A percentile compares a stretch with the other conserved stretches of the same genome.
These are phyloP conservation scores for Gyromitra esculenta DNA, from an alignment of 2,329 filamentous ascomycete species.

Conservation along the genomic window DNA sequence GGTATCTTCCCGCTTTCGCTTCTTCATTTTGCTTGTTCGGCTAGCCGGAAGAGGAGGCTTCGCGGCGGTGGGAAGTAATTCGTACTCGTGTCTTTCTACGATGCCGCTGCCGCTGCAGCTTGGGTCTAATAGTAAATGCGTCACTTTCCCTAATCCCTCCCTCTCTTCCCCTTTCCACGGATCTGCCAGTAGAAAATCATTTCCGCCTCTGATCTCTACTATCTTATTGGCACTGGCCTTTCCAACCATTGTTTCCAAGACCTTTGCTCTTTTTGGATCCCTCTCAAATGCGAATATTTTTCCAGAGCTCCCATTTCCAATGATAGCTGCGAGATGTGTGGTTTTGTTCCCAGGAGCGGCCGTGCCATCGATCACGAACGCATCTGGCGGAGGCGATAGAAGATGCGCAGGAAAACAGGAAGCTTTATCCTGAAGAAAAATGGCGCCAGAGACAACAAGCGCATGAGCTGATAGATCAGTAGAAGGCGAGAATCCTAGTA, in stretches of 20 bases:
- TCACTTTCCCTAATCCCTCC: slow-evolving; percentile 73
- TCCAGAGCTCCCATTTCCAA: slow-evolving; percentile 62
- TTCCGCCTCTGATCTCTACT: slow-evolving; percentile 75
- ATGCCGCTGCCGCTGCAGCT: slow-evolving; percentile 97
- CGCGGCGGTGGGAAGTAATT: slow-evolving; percentile 70
- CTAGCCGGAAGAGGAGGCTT: slow-evolving; percentile 63
- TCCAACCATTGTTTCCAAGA: slow-evolving; percentile 83
- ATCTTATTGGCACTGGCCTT: slow-evolving; percentile 75
- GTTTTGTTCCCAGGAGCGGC: slow-evolving; percentile 98
- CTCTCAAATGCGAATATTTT: slow-evolving; percentile 83
- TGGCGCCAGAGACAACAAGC: slow-evolving; percentile 77
- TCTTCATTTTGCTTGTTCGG: slow-evolving; percentile 51
- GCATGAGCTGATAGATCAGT: slow-evolving; percentile 76
- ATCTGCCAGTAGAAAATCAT: slow-evolving; percentile 83
- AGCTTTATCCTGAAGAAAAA: slow-evolving; percentile 95
- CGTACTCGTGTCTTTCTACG: slow-evolving; percentile 78
- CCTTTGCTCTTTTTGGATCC: slow-evolving; percentile 75
- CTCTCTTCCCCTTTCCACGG: slow-evolving; percentile 68
- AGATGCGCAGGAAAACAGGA: slow-evolving; percentile 96
- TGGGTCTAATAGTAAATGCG: slow-evolving; percentile 84
- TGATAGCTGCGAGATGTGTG: slow-evolving; percentile 84
- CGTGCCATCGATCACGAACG: slow-evolving; percentile 89
- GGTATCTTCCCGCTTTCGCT: slow-evolving; percentile 53
- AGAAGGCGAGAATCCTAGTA: slow-evolving; percentile 79
- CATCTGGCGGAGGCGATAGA: slow-evolving; percentile 75